Evolutionary conservation across 1,284 basidiomycete species (phyloP).

Genomic region (Heimioporus punctisporus): DNA sequence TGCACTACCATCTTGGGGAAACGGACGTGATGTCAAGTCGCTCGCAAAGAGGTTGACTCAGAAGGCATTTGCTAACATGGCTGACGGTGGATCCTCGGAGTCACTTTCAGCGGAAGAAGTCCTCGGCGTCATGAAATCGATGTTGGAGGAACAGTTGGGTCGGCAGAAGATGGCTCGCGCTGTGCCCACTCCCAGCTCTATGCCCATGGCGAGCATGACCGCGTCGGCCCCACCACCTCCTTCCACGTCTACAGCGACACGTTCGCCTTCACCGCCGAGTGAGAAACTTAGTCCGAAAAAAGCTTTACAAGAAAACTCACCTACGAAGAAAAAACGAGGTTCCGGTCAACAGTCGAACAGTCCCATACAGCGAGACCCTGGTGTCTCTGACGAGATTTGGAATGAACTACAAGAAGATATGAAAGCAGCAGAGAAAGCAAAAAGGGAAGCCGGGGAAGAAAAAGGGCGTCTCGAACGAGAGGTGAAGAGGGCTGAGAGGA

Average conservation of each 20-base stretch:
- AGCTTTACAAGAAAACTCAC: too few species aligned
- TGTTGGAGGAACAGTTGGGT: constrained; percentile 24
- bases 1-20: constrained; percentile 57
- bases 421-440: constrained; percentile 25
- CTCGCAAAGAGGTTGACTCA: constrained; percentile 49
- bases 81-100: constrained; percentile 12
- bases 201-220: constrained; percentile 25
- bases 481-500: constrained; percentile 10
- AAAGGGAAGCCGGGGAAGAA: constrained; percentile 24
- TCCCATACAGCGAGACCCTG: constrained; percentile 40
- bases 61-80: constrained; percentile 30
- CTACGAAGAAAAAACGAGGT: constrained; percentile 2
- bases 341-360: background rate
- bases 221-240: constrained; percentile 18
- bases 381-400: constrained; percentile 51
- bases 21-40: constrained; percentile 61
- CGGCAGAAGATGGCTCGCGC: constrained; percentile 8
- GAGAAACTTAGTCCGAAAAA: background rate
- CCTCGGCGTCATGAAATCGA: constrained; percentile 14
- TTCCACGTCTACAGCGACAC: constrained; percentile 22
- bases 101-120: constrained; percentile 21
- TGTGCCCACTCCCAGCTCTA: background rate
- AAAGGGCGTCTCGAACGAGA: constrained; percentile 27
- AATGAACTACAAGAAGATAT: constrained; percentile 43
- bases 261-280: background rate